These are phyloP conservation scores for Talaromyces albobiverticillius DNA, from an alignment of 2,329 filamentous ascomycete species.

Conservation along the genomic window DNA sequence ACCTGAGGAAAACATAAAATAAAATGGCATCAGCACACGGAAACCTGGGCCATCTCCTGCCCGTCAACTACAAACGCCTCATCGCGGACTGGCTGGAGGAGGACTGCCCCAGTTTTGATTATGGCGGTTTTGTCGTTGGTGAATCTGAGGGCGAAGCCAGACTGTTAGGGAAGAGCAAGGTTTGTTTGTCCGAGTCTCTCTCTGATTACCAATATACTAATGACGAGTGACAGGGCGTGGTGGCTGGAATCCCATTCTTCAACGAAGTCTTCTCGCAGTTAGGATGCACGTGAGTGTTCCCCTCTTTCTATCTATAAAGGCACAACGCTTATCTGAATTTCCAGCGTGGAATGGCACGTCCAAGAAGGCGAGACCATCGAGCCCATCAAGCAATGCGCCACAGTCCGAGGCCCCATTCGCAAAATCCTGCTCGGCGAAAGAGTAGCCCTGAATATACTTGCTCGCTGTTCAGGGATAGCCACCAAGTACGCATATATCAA, in stretches of 20 bases:
- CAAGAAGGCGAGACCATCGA: conserved; percentile 70
- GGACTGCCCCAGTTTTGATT: conserved; percentile 95
- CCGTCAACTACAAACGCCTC: conserved; percentile 76
- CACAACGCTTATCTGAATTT: not conserved
- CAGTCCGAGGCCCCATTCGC: conserved; percentile 78
- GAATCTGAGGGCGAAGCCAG: conserved; percentile 42
- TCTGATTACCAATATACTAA: no score
- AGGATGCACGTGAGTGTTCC: conserved; percentile 65
- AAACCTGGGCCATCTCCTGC: conserved; percentile 70
- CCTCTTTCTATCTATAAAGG: conserved; percentile 1
- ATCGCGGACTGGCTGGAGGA: conserved; percentile 87
- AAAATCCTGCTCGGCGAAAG: conserved; percentile 86
- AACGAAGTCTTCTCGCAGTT: conserved; percentile 88
- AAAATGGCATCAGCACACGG: conserved; percentile 57
- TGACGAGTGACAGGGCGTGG: conserved; percentile 70
- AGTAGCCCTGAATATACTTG: conserved; percentile 86
- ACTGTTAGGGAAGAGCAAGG: conserved; percentile 57
- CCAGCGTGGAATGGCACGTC: conserved; percentile 78
- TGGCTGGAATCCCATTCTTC: conserved; percentile 93
- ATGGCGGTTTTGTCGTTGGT: conserved; percentile 94
- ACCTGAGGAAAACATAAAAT: not conserved
- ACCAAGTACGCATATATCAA: conserved; percentile 47
- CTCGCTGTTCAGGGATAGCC: conserved; percentile 87
- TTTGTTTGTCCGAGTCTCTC: conserved; percentile 30
- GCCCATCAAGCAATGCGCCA: conserved; percentile 67